A percentile compares a stretch with the other conserved stretches of the same genome.
Evolutionary conservation across 257 asterid genomes (phyloP).

Genomic region (Eucommia ulmoides): DNA sequence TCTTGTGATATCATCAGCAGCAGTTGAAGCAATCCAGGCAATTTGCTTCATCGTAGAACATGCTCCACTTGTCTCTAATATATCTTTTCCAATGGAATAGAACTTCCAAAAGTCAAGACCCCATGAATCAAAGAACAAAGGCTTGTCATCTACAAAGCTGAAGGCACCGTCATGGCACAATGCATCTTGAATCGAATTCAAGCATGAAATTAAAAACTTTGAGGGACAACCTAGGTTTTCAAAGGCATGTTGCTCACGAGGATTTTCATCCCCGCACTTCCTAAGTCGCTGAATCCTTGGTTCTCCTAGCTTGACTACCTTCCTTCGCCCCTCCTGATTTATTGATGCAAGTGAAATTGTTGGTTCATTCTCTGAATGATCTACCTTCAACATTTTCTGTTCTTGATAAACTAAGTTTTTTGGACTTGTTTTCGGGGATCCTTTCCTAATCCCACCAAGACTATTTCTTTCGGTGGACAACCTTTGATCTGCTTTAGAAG

Average conservation of each 20-base stretch:
- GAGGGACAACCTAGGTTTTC: constrained; percentile 42
- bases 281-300: constrained; percentile 10
- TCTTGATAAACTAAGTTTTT: constrained; percentile 3
- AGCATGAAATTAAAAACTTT: constrained; percentile 48
- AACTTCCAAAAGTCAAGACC: constrained; percentile 75
- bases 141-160: constrained; percentile 19
- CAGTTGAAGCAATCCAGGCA: constrained; percentile 84
- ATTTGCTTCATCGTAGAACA: constrained; percentile 44
- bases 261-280: constrained; percentile 14
- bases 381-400: constrained; percentile 4
- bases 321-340: constrained; percentile 19
- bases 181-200: constrained; percentile 49
- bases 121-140: constrained; percentile 53
- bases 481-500: constrained; percentile 18
- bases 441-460: constrained; percentile 9
- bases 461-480: constrained; percentile 18
- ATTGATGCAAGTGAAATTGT: constrained; percentile 6
- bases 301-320: constrained; percentile 24
- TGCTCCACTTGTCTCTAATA: constrained; percentile 44
- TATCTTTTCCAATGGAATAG: constrained; percentile 50
- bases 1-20: constrained; percentile 61
- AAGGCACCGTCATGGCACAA: constrained; percentile 25
- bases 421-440: background rate
- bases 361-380: constrained; percentile 12
- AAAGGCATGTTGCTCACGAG: constrained; percentile 11